phyloP scores from a whole-genome alignment of 495 filamentous ascomycete genomes.

The Neurospora sp. region DNA sequence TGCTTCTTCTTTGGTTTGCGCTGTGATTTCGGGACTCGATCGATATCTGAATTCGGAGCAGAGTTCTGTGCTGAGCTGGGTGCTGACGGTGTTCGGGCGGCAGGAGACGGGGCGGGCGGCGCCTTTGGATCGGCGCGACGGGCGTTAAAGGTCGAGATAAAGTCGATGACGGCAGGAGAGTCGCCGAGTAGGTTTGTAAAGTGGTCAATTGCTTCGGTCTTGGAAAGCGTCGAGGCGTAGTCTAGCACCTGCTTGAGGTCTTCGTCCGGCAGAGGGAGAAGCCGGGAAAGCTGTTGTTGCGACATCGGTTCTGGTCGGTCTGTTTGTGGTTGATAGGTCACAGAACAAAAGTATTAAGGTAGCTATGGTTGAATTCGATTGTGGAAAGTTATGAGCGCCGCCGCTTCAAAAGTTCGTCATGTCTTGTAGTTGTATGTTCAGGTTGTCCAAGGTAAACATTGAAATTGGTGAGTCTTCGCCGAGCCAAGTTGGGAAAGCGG shows the following conservation, averaged over 20 bases:
- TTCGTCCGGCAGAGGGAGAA: conserved; percentile 76
- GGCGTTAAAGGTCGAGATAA: conserved; percentile 84
- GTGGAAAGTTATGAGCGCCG: neutral
- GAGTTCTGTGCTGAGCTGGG: conserved; percentile 15
- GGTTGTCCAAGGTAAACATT: neutral
- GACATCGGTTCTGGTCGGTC: conserved; percentile 32
- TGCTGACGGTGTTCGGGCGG: conserved; percentile 1
- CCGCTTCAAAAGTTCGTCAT: neutral
- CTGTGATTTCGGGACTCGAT: conserved; percentile 21
- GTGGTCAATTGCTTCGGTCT: conserved; percentile 66
- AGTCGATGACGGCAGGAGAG: conserved; percentile 74
- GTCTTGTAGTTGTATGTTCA: neutral
- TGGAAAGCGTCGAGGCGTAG: conserved; percentile 61
- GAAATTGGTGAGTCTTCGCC: neutral
- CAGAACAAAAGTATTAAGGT: too few species aligned
- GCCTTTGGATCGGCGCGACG: conserved; percentile 44
- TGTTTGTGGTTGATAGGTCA: neutral
- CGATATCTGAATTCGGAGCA: conserved; percentile 4
- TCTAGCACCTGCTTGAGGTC: conserved; percentile 73
- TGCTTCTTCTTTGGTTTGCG: conserved; percentile 46
- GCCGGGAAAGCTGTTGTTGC: conserved; percentile 56
- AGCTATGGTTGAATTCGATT: neutral
- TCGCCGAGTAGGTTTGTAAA: conserved; percentile 84
- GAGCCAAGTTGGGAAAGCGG: neutral
- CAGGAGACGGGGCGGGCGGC: neutral